Conservation (phyloP, 1,284 basidiomycete genomes). For the Cutaneotrichosporon spelunceum region DNA sequence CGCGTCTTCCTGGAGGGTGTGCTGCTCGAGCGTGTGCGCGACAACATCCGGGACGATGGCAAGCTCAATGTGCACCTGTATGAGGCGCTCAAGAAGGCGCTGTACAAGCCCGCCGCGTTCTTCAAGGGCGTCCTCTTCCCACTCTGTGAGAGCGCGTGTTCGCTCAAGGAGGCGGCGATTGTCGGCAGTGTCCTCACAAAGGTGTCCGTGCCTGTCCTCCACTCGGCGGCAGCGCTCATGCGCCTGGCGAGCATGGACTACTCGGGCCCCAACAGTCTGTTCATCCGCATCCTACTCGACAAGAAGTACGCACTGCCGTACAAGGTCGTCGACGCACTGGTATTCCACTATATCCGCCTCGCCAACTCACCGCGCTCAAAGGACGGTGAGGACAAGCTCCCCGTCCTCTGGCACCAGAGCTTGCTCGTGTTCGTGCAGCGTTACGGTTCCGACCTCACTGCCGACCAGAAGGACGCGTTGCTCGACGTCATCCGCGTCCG, state of each 20-base stretch:
- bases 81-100: constrained; percentile 80
- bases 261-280: constrained; percentile 88
- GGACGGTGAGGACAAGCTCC: constrained; percentile 61
- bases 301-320: constrained; percentile 98
- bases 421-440: constrained; percentile 91
- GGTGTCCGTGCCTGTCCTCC: constrained; percentile 90
- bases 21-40: constrained; percentile 82
- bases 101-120: constrained; percentile 97
- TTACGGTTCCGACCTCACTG: constrained; percentile 93
- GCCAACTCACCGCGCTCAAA: constrained; percentile 81
- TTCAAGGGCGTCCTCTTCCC: constrained; percentile 99
- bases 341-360: constrained; percentile 96
- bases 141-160: constrained; percentile 82
- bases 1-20: constrained; percentile 91
- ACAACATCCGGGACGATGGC: constrained; percentile 72
- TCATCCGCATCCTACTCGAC: constrained; percentile 94
- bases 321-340: constrained; percentile 95
- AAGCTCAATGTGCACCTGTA: constrained; percentile 94
- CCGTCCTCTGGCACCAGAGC: constrained; percentile 98
- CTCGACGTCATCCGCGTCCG: constrained; percentile 85
- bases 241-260: constrained; percentile 97
- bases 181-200: constrained; percentile 87
- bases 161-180: constrained; percentile 92
- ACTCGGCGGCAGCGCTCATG: constrained; percentile 91
- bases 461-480: constrained; percentile 96